A percentile compares a stretch with the other conserved stretches of the same genome.
These are phyloP conservation scores for Picocystis sp. DNA, from an alignment of 163 green algal genomes.

Conservation along the genomic window DNA sequence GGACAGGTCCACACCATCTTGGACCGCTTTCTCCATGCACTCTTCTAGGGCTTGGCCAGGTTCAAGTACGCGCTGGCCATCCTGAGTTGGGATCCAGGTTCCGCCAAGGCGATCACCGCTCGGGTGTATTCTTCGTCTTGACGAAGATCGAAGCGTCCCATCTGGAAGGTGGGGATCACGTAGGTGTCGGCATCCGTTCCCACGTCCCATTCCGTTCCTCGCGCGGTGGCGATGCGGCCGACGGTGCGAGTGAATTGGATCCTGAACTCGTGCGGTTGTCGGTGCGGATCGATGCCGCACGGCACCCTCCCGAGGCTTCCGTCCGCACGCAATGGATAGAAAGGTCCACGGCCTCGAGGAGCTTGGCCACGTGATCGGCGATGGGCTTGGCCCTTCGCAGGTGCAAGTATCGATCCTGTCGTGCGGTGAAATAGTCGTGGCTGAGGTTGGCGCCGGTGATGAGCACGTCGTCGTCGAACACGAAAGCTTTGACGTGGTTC, in stretches of 20 bases:
- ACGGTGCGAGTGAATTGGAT: constrained; percentile 1
- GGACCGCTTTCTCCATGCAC: constrained; percentile 4
- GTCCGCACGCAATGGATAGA: constrained; percentile 2
- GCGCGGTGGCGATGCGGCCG: not conserved
- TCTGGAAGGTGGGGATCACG: constrained; percentile 11
- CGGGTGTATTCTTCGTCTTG: constrained; percentile 9
- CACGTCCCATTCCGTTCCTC: not conserved
- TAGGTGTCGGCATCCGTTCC: constrained; percentile 4
- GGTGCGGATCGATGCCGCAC: constrained; percentile 7
- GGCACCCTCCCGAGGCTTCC: constrained; percentile 1
- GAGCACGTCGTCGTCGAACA: constrained; percentile 12
- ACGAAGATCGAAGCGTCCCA: constrained; percentile 4
- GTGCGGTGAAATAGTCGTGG: constrained; percentile 11
- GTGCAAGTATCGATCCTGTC: constrained; percentile 9
- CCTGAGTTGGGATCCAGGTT: constrained; percentile 5
- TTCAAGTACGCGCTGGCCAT: constrained; percentile 11
- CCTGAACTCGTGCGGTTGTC: constrained; percentile 8
- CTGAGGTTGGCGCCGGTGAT: constrained; percentile 13
- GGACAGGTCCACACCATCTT: not conserved
- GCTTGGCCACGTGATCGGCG: not conserved
- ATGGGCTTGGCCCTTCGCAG: not conserved
- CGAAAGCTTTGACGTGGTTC: constrained; percentile 11
- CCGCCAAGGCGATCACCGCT: not conserved
- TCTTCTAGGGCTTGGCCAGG: constrained; percentile 6
- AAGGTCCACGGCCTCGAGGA: not conserved